Conservation (phyloP, 225 moss, liverwort and hornwort genomes). For the Anthoceros angustus region DNA sequence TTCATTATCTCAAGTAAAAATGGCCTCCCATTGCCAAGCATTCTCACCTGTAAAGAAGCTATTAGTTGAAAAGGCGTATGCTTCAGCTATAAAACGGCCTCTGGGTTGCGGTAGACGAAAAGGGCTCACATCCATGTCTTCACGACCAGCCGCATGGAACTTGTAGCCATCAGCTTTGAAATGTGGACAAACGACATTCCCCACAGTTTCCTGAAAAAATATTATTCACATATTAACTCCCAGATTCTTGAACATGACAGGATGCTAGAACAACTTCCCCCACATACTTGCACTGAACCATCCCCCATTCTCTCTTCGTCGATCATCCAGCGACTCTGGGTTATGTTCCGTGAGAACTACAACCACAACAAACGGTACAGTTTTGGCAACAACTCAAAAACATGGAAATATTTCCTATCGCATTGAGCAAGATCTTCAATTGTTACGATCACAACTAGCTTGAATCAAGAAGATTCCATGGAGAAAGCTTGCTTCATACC, state of each 20-base stretch:
- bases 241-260: not conserved
- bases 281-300: constrained; percentile 73
- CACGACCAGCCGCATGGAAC: constrained; percentile 94
- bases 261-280: not conserved
- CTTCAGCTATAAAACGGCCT: not conserved
- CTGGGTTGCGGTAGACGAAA: not conserved
- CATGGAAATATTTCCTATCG: not conserved
- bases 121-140: constrained; percentile 86
- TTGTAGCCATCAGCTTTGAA: constrained; percentile 83
- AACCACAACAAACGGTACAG: constrained; percentile 12
- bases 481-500: constrained; percentile 17
- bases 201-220: constrained; percentile 67
- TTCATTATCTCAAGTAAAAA: constrained; percentile 80
- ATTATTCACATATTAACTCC: constrained; percentile 1
- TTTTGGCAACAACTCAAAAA: not conserved
- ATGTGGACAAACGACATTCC: constrained; percentile 65
- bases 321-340: constrained; percentile 98
- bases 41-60: constrained; percentile 52
- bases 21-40: constrained; percentile 87
- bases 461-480: not conserved
- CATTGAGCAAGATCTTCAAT: not conserved
- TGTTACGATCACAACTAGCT: not conserved
- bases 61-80: not conserved
- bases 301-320: constrained; percentile 99
- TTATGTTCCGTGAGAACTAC: constrained; percentile 83